A percentile compares a stretch with the other conserved stretches of the same genome.
These are phyloP conservation scores for Saxophila tyrrhenica DNA, from an alignment of 495 filamentous ascomycete genomes.

Conservation along the genomic window DNA sequence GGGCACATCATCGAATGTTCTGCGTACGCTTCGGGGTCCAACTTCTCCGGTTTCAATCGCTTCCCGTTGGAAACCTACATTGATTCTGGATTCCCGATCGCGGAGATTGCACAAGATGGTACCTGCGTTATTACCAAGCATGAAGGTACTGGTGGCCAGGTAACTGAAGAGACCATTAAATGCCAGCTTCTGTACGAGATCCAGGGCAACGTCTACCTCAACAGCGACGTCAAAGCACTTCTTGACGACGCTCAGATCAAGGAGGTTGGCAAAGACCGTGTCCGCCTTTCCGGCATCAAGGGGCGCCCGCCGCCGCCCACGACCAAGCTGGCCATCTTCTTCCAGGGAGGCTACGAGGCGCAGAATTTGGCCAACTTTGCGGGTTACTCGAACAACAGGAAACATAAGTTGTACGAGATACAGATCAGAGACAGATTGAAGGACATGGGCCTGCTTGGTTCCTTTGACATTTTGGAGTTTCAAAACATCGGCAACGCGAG, in stretches of 20 bases:
- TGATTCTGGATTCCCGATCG: slow-evolving; percentile 46
- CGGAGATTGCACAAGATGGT: slow-evolving; percentile 40
- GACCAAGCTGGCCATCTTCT: slow-evolving; percentile 41
- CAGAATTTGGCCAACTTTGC: slow-evolving; percentile 32
- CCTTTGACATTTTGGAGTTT: slow-evolving; percentile 14
- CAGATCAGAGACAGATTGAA: slow-evolving; percentile 21
- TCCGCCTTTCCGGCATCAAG: slow-evolving; percentile 33
- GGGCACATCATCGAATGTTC: slow-evolving; percentile 25
- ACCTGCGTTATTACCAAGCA: slow-evolving; percentile 32
- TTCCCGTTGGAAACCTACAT: slow-evolving; percentile 27
- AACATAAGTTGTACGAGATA: slow-evolving; percentile 32
- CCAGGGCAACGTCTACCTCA: slow-evolving; percentile 45
- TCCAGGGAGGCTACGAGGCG: slow-evolving; percentile 35
- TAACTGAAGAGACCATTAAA: slow-evolving; percentile 41
- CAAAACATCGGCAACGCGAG: slow-evolving; percentile 13
- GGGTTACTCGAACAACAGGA: slow-evolving; percentile 33
- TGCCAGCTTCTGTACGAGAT: slow-evolving; percentile 49
- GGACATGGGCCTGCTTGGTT: background rate
- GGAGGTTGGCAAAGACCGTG: slow-evolving; percentile 22
- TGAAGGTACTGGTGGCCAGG: slow-evolving; percentile 23
- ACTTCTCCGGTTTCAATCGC: slow-evolving; percentile 47
- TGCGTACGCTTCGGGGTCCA: slow-evolving; percentile 31
- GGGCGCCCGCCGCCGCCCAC: slow-evolving; percentile 39
- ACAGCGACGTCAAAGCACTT: slow-evolving; percentile 44
- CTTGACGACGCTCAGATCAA: slow-evolving; percentile 38